These are phyloP conservation scores for Omphalea diandra DNA, from an alignment of 441 rosid species.

Conservation along the genomic window DNA sequence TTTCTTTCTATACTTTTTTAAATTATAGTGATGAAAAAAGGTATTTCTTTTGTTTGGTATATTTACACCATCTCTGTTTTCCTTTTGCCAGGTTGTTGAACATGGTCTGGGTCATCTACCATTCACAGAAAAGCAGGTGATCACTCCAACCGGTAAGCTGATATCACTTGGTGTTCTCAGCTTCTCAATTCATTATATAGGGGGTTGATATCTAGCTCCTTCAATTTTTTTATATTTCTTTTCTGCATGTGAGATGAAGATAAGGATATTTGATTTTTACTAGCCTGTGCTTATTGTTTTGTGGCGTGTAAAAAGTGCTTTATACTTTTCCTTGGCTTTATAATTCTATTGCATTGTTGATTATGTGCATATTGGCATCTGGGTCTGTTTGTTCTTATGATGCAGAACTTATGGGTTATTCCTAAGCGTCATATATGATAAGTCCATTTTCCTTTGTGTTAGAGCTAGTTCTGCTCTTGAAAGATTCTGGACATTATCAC, in stretches of 20 bases:
- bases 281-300: background rate
- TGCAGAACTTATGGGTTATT: no score
- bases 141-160: slow-evolving; percentile 88
- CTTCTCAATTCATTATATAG: slow-evolving; percentile 11
- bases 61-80: slow-evolving; percentile 12
- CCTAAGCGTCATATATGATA: no score
- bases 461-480: no score
- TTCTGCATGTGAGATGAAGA: background rate
- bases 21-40: background rate
- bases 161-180: slow-evolving; percentile 15
- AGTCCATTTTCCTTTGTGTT: no score
- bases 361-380: slow-evolving; percentile 7
- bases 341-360: background rate
- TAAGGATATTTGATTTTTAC: background rate
- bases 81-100: slow-evolving; percentile 76
- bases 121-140: slow-evolving; percentile 92
- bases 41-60: slow-evolving; percentile 5
- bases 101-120: slow-evolving; percentile 99
- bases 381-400: no score
- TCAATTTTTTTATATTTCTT: background rate
- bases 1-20: background rate
- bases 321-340: background rate
- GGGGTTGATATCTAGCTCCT: slow-evolving; percentile 5
- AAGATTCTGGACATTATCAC: no score
- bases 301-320: background rate